A percentile compares a stretch with the other conserved stretches of the same genome.
Conservation (phyloP, 1,284 basidiomycete species). For the Chalciporus sp. region DNA sequence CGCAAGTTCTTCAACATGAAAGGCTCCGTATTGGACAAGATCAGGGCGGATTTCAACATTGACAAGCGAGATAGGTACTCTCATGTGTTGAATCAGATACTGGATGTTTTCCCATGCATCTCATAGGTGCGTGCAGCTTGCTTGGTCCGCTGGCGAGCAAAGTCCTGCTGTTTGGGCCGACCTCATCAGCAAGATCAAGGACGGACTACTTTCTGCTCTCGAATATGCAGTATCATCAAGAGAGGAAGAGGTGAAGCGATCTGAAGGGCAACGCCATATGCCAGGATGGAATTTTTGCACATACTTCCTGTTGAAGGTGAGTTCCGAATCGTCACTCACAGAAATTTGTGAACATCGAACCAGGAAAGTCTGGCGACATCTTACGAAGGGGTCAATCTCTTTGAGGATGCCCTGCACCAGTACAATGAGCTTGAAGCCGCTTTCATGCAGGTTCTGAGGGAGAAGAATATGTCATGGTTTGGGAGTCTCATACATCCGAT, state of each 20-base stretch:
- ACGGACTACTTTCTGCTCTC: conserved; percentile 81
- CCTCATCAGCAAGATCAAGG: conserved; percentile 86
- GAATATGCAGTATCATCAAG: conserved; percentile 77
- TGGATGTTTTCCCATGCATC: conserved; percentile 20
- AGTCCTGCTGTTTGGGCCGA: conserved; percentile 91
- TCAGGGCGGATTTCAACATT: conserved; percentile 90
- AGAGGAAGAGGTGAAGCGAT: conserved; percentile 87
- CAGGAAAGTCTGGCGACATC: conserved; percentile 94
- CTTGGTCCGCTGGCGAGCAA: conserved; percentile 66
- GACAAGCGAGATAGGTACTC: conserved; percentile 85
- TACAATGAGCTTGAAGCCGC: conserved; percentile 91
- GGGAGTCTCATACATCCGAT: conserved; percentile 75
- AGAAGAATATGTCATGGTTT: conserved; percentile 90
- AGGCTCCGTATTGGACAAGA: conserved; percentile 86
- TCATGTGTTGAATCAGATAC: conserved; percentile 23
- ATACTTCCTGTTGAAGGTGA: conserved; percentile 92
- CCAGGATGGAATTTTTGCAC: conserved; percentile 98
- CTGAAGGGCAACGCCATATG: conserved; percentile 84
- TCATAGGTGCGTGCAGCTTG: conserved; percentile 77
- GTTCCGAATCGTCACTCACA: conserved; percentile 1
- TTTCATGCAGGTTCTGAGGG: conserved; percentile 79
- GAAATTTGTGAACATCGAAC: neutral
- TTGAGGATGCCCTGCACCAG: conserved; percentile 86
- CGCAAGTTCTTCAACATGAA: conserved; percentile 81
- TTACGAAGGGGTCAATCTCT: conserved; percentile 87